Base-by-base conservation (phyloP, 1,284 basidiomycete species). In the Spongispora temasekensis region DNA sequence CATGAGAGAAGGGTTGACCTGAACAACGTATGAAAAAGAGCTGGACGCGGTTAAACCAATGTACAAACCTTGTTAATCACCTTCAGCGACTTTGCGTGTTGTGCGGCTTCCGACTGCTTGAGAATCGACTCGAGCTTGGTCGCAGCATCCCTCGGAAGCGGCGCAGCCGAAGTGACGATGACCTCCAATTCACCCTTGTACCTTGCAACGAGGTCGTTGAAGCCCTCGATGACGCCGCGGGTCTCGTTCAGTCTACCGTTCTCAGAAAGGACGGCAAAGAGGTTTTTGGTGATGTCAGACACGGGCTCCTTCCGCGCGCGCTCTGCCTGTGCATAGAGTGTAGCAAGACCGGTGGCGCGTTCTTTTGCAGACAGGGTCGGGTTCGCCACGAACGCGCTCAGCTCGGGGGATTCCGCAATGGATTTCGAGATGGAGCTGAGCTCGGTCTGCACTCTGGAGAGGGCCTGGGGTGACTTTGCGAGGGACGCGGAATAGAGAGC, bases 131-230 rank as follows among this genome's bases (percentile, higher is more conserved):
- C 95, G 60, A 98, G 82, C 65, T 88, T 86, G 58, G 81, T 78
- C 65, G 90, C 83, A 66, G 90, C 76, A 68, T 93, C 88, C 80
- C 82, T 90, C 62, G 88, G 79, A 60, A 98, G 83, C 19, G 94
- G 86, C 55, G 86, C 71, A 28, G 95, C 94, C 46, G 93, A 95
- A 59, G 96, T 98, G 76, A 99, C 93, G 60, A 88, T 85, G 64
- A 99, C 93, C 73, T 91, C 93, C 67, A 98, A 82, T 80, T 99
- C 97, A 68, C 97, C 97, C 76, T 87, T 91, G 86, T 98, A 87
- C 70, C 91, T 89, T 60, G 93, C 81, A 68, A 97, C 91, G 67
- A 98, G 88, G 75, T 91, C 87, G 69, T 94, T 88, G 81, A 98
- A 98, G 65, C 93, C 95, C 72, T 92, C 88, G 69, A 98, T 94